Percentiles rank a stretch among this genome's conserved stretches.
Conservation (phyloP, 2,329 filamentous ascomycete genomes). For the Didymella glomerata region DNA sequence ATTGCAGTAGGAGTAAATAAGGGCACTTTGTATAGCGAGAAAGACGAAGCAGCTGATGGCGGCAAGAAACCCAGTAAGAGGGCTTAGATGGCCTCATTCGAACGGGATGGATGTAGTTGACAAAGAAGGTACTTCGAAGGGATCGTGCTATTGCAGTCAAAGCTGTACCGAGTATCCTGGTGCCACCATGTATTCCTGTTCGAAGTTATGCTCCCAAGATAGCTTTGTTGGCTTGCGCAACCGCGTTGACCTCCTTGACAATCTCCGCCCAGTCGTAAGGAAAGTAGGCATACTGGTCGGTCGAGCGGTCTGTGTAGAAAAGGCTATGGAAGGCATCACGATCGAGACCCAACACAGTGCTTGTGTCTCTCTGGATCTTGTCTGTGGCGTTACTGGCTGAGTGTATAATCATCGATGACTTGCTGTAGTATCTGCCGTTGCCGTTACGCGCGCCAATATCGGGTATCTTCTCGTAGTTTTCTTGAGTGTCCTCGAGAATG, state of each 20-base stretch:
- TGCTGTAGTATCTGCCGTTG: slow-evolving; percentile 13
- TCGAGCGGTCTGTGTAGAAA: slow-evolving; percentile 18
- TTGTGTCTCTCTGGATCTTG: slow-evolving; percentile 16
- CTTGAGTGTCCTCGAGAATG: slow-evolving; percentile 11
- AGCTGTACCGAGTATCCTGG: too few species aligned
- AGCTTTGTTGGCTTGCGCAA: slow-evolving; percentile 21
- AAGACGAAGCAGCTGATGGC: slow-evolving; percentile 54
- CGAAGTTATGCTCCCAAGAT: slow-evolving; percentile 2
- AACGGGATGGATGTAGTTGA: too few species aligned
- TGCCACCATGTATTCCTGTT: neutral
- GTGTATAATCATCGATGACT: slow-evolving; percentile 20
- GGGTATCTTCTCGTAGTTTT: slow-evolving; percentile 10
- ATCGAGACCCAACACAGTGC: slow-evolving; percentile 11
- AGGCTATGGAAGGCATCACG: slow-evolving; percentile 19
- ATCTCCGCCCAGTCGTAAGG: slow-evolving; percentile 23
- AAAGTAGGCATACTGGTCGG: slow-evolving; percentile 17
- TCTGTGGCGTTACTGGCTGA: slow-evolving; percentile 15
- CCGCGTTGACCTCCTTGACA: slow-evolving; percentile 17
- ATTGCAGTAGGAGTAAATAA: slow-evolving; percentile 51
- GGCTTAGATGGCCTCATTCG: neutral
- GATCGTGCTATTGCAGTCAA: too few species aligned
- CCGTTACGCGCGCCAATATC: slow-evolving; percentile 20
- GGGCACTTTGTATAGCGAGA: slow-evolving; percentile 44
- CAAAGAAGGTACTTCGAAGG: too few species aligned
- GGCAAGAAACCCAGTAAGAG: slow-evolving; percentile 33